A percentile compares a stretch with the other conserved stretches of the same genome.
phyloP scores from a whole-genome alignment of 208 protist genomes.

The Trypanosoma avium region DNA sequence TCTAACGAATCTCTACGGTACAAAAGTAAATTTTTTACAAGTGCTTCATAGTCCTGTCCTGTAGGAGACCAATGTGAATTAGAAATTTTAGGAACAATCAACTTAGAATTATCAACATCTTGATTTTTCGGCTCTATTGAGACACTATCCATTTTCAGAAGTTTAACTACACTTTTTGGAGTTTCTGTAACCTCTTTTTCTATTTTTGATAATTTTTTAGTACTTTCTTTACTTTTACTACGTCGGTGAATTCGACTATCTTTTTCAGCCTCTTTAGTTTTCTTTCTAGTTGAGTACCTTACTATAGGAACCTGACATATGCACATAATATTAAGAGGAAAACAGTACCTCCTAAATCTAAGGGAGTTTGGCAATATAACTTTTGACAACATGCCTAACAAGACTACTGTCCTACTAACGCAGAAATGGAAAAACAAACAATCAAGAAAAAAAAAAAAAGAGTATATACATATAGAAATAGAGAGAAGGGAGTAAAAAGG shows the following conservation, averaged over 20 bases:
- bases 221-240: conserved; percentile 3
- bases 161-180: neutral
- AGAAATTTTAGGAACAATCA: too few relatives aligned
- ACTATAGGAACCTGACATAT: neutral
- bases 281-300: conserved; percentile 4
- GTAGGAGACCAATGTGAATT: conserved; percentile 23
- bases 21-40: conserved; percentile 72
- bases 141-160: neutral
- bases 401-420: neutral
- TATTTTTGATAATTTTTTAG: neutral
- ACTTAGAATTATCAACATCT: too few relatives aligned
- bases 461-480: neutral
- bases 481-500: neutral
- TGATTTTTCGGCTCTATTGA: too few relatives aligned
- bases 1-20: conserved; percentile 70
- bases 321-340: neutral
- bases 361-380: neutral
- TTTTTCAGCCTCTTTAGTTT: neutral
- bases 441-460: neutral
- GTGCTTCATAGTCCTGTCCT: conserved; percentile 61
- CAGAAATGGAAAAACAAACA: neutral
- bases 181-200: neutral
- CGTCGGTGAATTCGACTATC: neutral
- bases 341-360: neutral
- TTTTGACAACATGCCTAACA: neutral